Base-by-base conservation (phyloP, 257 asterid species). In the Perilla frutescens region DNA sequence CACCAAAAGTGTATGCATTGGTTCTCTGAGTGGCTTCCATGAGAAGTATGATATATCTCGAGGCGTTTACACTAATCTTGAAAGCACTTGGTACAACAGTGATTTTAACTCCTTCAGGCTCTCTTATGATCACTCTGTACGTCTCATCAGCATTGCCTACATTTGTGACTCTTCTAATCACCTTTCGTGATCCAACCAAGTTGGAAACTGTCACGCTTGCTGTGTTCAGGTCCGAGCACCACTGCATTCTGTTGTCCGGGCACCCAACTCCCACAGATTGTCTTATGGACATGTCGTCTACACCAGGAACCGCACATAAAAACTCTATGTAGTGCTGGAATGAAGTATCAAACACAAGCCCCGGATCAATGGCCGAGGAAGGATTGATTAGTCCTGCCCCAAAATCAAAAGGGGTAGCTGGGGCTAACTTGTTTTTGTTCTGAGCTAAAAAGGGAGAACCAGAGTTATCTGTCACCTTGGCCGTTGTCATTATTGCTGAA, bases 401-500 rank as follows among this genome's bases (percentile, higher is more conserved):
- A 14, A 80, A 79, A 67, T 90, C 94, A 5, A 88, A 88, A 0
- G 96, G 87, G 8, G 90, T 88, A 36, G 94, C 90, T 0, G 83
- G 83, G 65, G 87, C 4, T 67, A 81, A 68, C 53, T 69, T 83
- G 79, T 76, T 62, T 6, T 61, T 59, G 76, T 67, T 45, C 56
- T 85, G 90, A 20, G 94, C 84, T 31, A 79, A 79, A 47, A 90
- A 54, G 0, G 86, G 89, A 37, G 79, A 77, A 11, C 87, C 87
- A 7, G 79, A 71, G 11, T 62, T 75, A 77, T 85, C 85, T 4
- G 63, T 71, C 41, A 68, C 66, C 15, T 77, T 79, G 8, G 96
- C 88, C 3, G 96, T 84, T 37, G 96, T 90, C 94, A 88, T 84
- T 81, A 87, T 87, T 13, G 96, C 90, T 3, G 92, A 88, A 55